Evolutionary conservation across 352 stramenopile genomes (phyloP), one percentile per base, ranked within the genome.

Genomic region (Sclerospora graminicola): DNA sequence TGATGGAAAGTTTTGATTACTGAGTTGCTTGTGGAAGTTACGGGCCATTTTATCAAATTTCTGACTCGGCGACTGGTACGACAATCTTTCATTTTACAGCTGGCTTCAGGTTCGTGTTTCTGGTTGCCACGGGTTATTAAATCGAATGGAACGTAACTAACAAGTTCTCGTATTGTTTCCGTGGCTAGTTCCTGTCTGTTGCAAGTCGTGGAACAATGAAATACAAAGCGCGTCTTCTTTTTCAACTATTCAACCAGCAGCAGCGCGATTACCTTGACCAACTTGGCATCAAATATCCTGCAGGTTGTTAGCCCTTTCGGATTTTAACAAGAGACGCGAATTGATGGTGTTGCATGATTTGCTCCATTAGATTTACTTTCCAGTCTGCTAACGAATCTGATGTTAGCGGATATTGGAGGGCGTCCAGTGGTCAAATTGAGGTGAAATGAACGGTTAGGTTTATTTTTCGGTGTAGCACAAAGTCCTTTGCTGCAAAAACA

Each of bases 21-120:
- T 33, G 36, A 82, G 65, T 82, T 64, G 70, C 57, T 64, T 21
- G 37, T 68, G 26, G 53, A 23, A 67, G 69, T 2, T 64, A 62
- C 20, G 51, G 45, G 2, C 59, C 54, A 35, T 48, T 88, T 8
- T 81, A 71, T 26, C 54, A n/a, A 58, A 7, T 26, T 77, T 11
- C 38, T 88, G 24, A 66, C 59, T 11, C 67, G n/a, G 62, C 6
- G 75, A 88, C 27, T 68, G 63, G 0, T 80, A 71, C 21, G 75
- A 69, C 5, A 82, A 85, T 44, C 39, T 81, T 21, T 82, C 71
- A 5, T 85, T 80, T 44, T 70, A 54, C 15, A 77, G 51, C 13
- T 63, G 84, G 14, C 50, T 76, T n/a, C 60, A 84, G 57, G 75
- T 88, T 51, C 11, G 43, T 39, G 8, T 23, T 51, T 23, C 11